Base-by-base conservation (phyloP, 305 asterid species). In the Fraxinus xanthoxyloides region DNA sequence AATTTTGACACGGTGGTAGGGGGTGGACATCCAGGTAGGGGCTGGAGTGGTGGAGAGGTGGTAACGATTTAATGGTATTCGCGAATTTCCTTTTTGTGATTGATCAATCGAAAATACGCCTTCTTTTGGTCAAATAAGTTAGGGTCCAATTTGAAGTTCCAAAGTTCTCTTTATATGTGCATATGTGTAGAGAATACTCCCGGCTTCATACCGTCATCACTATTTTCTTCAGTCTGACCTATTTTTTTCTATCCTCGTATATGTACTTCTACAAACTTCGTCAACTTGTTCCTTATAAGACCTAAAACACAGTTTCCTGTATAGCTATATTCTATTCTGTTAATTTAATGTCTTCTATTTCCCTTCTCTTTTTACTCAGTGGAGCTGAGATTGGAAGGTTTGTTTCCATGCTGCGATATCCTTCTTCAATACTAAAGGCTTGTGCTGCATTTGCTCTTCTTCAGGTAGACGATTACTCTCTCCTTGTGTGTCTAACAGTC, bases 401-500 rank as follows among this genome's bases (percentile, higher is more conserved):
- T 75, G 94, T 92, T 15, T 38, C 89, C 36, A 90, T 94, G 98
- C 90, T 94, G 77, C 88, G 94, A 70, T 92, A 94, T 82, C 92
- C 92, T 61, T 89, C 90, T 76, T 89, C 94, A 56, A 84, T 90
- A 36, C 88, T 95, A 77, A 95, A 92, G 85, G 90, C 95, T n/a
- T 95, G 98, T 73, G 98, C 98, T 51, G 97, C 97, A 38, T 95
- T 95, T 77, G 98, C 98, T 65, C 98, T 93, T 82, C 93, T 92
- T 89, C 97, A 94, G 98, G 98, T 93, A 81, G 19, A 48, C 23
- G 13, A 12, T 34, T 38, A 5, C 77, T 36, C 51, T 46, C n/a
- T 23, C 5, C 4, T 21, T 2, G 1, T 43, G 51, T 43, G 51
- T 43, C 51, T 38, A 40, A 2, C 51, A 12, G 51, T 43, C n/a